phyloP scores from a whole-genome alignment of 768 basidiomycete species.

The Termitomyces eurrhizus region DNA sequence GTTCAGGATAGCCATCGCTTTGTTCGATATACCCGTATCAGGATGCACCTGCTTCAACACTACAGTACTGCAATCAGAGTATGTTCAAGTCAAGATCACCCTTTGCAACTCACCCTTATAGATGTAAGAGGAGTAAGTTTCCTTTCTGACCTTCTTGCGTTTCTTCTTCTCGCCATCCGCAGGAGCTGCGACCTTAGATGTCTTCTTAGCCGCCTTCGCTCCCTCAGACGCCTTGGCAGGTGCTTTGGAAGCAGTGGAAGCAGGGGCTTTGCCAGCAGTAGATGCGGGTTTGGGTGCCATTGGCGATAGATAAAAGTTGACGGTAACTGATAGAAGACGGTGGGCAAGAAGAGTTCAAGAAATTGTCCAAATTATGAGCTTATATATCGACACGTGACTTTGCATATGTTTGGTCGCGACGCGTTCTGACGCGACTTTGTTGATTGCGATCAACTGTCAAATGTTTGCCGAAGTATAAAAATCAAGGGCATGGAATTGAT shows the following conservation, averaged over 20 bases:
- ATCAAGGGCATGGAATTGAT: conserved; percentile 1
- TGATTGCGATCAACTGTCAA: conserved; percentile 14
- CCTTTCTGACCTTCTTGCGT: conserved; percentile 81
- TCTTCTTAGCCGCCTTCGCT: conserved; percentile 79
- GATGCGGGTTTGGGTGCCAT: conserved; percentile 78
- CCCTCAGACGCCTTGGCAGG: conserved; percentile 63
- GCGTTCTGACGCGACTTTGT: conserved; percentile 37
- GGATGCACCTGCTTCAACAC: conserved; percentile 98
- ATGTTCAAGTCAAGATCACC: not conserved
- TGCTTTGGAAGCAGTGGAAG: conserved; percentile 68
- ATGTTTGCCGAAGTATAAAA: conserved; percentile 25
- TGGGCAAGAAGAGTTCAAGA: conserved; percentile 17
- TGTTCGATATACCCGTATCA: conserved; percentile 99
- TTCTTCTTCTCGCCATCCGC: conserved; percentile 83
- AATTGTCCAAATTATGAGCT: conserved; percentile 13
- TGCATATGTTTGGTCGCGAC: conserved; percentile 32
- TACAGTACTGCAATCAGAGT: conserved; percentile 23
- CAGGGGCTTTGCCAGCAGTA: conserved; percentile 80
- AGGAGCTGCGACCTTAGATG: conserved; percentile 57
- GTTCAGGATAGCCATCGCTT: conserved; percentile 96
- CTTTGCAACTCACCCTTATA: conserved; percentile 62
- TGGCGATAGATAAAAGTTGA: conserved; percentile 16
- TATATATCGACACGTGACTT: conserved; percentile 36
- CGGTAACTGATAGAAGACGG: conserved; percentile 17
- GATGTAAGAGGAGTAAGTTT: conserved; percentile 92